Base-by-base conservation (phyloP, 1,284 basidiomycete genomes). In the Sanghuangporus sanghuang region DNA sequence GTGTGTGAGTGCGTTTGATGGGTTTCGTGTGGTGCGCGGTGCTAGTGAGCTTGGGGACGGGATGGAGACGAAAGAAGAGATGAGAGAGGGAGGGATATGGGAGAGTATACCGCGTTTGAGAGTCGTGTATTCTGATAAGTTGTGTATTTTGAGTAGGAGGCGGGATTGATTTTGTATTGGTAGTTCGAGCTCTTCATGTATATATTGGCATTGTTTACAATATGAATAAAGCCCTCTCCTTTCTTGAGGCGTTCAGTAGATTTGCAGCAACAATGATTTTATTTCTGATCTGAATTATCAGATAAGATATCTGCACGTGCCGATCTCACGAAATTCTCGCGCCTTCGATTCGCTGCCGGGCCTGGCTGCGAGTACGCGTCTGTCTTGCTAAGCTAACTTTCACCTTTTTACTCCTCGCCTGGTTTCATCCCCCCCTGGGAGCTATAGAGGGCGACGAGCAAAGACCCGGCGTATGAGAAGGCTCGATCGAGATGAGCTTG, bases 71-170 rank as follows among this genome's bases (percentile, higher is more conserved):
- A 18, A 6, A 6, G n/a, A n/a, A n/a, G n/a, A n/a, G n/a, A 38
- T 9, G 38, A 21, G n/a, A 71, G 71, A 56, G 57, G 49, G 52
- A 60, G 57, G 67, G 4, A 12, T 74, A 8, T 58, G 60, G 56
- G 64, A 68, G 32, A 71, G 68, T 72, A 57, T 38, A 35, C 70
- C 63, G 12, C 52, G 78, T 16, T 44, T 86, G 59, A 72, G 72
- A 66, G 78, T 85, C 76, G 72, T 75, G 63, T 76, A 73, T 68
- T 71, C 67, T 50, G 76, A 79, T 57, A 79, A 79, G 66, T 69
- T 89, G 59, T 85, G 84, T 75, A 82, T 88, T 52, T 66, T 87
- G 56, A 79, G 73, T 66, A 70, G 72, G 57, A 50, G 35, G 46
- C 48, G 32, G 48, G 3, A 27, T 46, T n/a, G 44, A 46, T 46